Evolutionary conservation across 768 basidiomycete genomes (phyloP), one percentile per base, ranked within the genome.

Genomic region (Mycena galericulata): DNA sequence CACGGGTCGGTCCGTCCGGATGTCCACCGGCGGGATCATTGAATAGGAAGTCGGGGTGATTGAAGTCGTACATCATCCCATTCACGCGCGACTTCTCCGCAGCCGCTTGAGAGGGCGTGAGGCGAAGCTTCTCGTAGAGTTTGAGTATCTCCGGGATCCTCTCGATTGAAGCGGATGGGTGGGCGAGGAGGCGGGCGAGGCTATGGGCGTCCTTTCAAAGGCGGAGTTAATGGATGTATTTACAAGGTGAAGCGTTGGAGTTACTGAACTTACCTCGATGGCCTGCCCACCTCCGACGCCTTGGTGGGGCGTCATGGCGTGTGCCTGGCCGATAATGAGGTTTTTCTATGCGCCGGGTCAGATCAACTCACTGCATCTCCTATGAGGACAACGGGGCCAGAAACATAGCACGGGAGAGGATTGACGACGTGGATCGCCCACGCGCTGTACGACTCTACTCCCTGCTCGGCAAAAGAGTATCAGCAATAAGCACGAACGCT

Each of bases 401-500:
- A 57, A 36, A 40, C 63, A 41, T 57, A 58, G 6, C 45, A 67
- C 2, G 82, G 82, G 4, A 87, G 68, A 7, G 76, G 69, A 8
- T 75, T 73, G 15, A 86, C 75, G 18, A 75, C 71, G 66, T 83
- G 80, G 14, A 86, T 75, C 1, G 80, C 82, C 82, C 85, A 86
- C 51, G 77, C 73, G 27, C 73, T 50, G 2, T 78, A 75, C 12
- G 60, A 73, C 27, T 75, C 74, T 2, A 76, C 65, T 43, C 72
- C 72, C 80, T 80, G 59, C 24, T 27, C n/a, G 36, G 30, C n/a
- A 17, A 24, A 43, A 17, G 36, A 27, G 10, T 26, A 32, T 61
- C 36, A 12, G 7, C 26, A 15, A 10, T 43, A 27, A 49, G 27
- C 43, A 20, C 26, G 14, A 62, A 36, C 38, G n/a, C n/a, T n/a